These are phyloP conservation scores for Lactifluus volemus DNA, from an alignment of 768 basidiomycete species.

Conservation along the genomic window DNA sequence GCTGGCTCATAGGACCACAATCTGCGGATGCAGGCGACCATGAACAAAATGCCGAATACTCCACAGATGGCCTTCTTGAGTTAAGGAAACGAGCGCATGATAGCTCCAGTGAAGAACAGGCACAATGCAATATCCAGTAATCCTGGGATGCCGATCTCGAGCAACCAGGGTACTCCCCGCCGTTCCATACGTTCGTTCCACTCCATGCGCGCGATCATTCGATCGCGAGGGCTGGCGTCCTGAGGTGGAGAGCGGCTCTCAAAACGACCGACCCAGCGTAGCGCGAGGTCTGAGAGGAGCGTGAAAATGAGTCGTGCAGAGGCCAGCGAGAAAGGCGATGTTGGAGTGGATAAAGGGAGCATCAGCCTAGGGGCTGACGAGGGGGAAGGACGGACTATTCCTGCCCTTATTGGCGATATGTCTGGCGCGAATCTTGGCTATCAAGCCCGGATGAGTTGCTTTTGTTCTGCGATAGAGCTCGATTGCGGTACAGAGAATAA, in stretches of 20 bases:
- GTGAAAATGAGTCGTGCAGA: conserved; percentile 6
- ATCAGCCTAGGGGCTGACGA: conserved; percentile 5
- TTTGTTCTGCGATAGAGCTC: conserved; percentile 2
- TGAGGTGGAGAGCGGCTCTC: neutral
- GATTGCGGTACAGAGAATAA: conserved; percentile 3
- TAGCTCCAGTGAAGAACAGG: neutral
- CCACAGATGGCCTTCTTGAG: neutral
- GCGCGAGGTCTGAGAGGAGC: conserved; percentile 6
- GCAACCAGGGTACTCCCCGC: neutral
- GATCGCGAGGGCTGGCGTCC: neutral
- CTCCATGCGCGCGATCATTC: conserved; percentile 10
- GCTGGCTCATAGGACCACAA: conserved; percentile 9
- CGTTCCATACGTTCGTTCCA: conserved; percentile 11
- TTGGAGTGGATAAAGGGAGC: neutral
- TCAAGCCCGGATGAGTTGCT: neutral
- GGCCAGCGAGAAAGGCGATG: conserved; percentile 7
- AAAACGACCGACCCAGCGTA: conserved; percentile 5
- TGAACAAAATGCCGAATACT: neutral
- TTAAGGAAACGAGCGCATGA: neutral
- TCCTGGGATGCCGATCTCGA: conserved; percentile 10
- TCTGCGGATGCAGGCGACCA: neutral
- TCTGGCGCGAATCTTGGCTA: conserved; percentile 6
- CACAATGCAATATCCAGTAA: neutral
- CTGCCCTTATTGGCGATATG: neutral
- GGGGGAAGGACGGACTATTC: neutral